phyloP scores from a whole-genome alignment of 2,329 filamentous ascomycete genomes.

The Lizonia empirigonia region DNA sequence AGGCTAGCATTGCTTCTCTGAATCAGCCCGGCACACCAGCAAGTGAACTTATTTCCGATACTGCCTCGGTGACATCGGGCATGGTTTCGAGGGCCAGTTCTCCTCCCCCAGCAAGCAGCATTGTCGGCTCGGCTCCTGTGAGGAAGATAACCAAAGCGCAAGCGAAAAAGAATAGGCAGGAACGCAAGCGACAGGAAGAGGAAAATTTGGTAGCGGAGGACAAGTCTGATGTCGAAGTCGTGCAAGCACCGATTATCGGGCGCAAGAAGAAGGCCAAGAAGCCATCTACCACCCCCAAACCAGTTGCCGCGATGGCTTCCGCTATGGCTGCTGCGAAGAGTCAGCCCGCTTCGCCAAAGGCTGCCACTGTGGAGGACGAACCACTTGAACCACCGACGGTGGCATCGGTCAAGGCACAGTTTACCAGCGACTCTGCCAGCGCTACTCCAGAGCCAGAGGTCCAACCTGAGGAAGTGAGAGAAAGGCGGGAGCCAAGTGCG shows the following conservation, averaged over 20 bases:
- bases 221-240: conserved; percentile 59
- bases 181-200: conserved; percentile 62
- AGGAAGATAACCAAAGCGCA: conserved; percentile 77
- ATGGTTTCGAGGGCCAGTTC: conserved; percentile 75
- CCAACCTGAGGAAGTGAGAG: conserved; percentile 36
- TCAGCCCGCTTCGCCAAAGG: conserved; percentile 40
- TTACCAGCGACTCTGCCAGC: conserved; percentile 27
- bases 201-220: conserved; percentile 49
- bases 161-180: conserved; percentile 76
- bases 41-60: conserved; percentile 78
- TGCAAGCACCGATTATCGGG: conserved; percentile 73
- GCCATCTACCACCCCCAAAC: conserved; percentile 41
- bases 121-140: conserved; percentile 71
- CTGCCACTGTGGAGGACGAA: conserved; percentile 36
- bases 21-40: conserved; percentile 73
- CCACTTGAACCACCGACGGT: conserved; percentile 23
- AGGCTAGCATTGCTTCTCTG: conserved; percentile 61
- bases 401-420: conserved; percentile 25
- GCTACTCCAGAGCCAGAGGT: conserved; percentile 30
- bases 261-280: conserved; percentile 88
- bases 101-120: conserved; percentile 64
- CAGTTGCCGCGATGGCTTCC: conserved; percentile 23
- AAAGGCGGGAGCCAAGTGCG: conserved; percentile 39
- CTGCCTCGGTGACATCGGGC: conserved; percentile 73
- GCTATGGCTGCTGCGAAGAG: conserved; percentile 28